A percentile compares a stretch with the other conserved stretches of the same genome.
Conservation (phyloP, 2,329 filamentous ascomycete genomes). For the Hymenoscyphus fructigenus region DNA sequence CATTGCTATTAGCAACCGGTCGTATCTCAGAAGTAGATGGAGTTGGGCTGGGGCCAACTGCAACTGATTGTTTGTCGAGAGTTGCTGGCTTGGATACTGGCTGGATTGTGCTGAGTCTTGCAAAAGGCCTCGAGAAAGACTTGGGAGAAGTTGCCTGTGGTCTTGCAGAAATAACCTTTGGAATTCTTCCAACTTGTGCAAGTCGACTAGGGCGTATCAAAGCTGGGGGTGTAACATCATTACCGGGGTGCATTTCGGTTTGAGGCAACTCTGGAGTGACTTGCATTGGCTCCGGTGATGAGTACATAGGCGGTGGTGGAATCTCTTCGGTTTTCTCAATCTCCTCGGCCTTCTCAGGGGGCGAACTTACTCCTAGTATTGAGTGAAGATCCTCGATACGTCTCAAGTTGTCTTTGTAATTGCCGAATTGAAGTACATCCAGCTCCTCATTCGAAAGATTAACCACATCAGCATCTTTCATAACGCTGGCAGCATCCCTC, state of each 20-base stretch:
- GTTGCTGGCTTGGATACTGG: slow-evolving; percentile 33
- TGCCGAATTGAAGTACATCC: slow-evolving; percentile 33
- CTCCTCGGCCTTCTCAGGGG: slow-evolving; percentile 10
- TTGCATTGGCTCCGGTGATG: slow-evolving; percentile 28
- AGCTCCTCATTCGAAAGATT: slow-evolving; percentile 33
- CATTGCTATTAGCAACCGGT: neutral
- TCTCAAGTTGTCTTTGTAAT: slow-evolving; percentile 29
- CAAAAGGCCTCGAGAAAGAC: slow-evolving; percentile 85
- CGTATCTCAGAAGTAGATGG: slow-evolving; percentile 26
- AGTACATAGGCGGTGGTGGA: slow-evolving; percentile 18
- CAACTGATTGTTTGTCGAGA: slow-evolving; percentile 44
- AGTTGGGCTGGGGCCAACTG: slow-evolving; percentile 46
- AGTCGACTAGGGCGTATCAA: slow-evolving; percentile 51
- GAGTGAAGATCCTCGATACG: slow-evolving; percentile 25
- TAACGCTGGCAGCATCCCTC: slow-evolving; percentile 38
- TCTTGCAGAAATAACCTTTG: slow-evolving; percentile 71
- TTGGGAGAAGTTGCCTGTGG: slow-evolving; percentile 67
- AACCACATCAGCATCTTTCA: slow-evolving; percentile 37
- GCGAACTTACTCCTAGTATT: slow-evolving; percentile 7
- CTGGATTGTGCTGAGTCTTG: slow-evolving; percentile 50
- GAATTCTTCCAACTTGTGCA: slow-evolving; percentile 83
- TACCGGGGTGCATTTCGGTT: slow-evolving; percentile 28
- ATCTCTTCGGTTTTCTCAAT: neutral
- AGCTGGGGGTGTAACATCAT: slow-evolving; percentile 9
- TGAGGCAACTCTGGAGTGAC: slow-evolving; percentile 24